A percentile compares a stretch with the other conserved stretches of the same genome.
Conservation (phyloP, 441 rosid genomes). For the Manihot esculenta region DNA sequence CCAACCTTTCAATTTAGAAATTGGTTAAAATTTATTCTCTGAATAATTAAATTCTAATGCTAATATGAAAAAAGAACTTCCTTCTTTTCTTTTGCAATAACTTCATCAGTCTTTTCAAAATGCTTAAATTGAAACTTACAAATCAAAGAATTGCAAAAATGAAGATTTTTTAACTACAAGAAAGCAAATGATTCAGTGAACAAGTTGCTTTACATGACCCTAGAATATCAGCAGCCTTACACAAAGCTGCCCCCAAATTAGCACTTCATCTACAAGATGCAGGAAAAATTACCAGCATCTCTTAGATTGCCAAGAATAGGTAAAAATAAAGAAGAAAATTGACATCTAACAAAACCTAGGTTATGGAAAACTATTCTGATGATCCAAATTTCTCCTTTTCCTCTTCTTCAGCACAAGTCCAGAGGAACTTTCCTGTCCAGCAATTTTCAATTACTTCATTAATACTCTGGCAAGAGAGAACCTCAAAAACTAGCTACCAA, state of each 20-base stretch:
- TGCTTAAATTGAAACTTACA: no score
- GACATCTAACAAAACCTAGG: neutral
- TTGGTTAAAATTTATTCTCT: no score
- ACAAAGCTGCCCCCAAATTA: neutral
- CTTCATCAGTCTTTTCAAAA: no score
- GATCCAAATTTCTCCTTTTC: neutral
- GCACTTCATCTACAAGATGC: constrained; percentile 18
- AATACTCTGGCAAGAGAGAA: neutral
- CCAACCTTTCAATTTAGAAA: no score
- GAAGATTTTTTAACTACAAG: no score
- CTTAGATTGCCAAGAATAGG: neutral
- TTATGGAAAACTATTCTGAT: neutral
- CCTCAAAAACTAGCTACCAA: neutral
- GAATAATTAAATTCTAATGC: no score
- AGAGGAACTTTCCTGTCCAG: neutral
- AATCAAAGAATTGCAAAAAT: no score
- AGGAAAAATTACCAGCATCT: neutral
- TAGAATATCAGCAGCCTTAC: no score
- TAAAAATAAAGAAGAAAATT: constrained; percentile 1
- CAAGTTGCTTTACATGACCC: constrained; percentile 9
- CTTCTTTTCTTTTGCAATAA: no score
- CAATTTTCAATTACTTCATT: no score
- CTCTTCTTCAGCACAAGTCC: neutral
- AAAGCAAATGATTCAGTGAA: neutral
- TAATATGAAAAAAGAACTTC: no score